A percentile compares a stretch with the other conserved stretches of the same genome.
Conservation (phyloP, 2,329 filamentous ascomycete species). For the Epichloe glyceriae region DNA sequence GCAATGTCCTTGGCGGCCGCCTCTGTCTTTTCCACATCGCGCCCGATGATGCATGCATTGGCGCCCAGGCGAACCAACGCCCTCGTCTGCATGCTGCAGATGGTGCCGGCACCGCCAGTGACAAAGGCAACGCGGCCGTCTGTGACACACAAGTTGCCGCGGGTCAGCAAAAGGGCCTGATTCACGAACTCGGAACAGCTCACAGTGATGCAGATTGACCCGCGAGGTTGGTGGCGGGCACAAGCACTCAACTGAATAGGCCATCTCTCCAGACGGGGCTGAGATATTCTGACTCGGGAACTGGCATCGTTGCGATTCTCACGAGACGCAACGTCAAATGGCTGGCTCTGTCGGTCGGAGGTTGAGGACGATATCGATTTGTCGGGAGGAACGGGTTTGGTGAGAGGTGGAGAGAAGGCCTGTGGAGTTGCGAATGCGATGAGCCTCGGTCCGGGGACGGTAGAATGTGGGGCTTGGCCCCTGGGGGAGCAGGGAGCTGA, state of each 20-base stretch:
- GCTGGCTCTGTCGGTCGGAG: no score
- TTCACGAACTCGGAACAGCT: no score
- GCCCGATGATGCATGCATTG: slow-evolving; percentile 86
- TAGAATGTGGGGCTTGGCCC: background rate
- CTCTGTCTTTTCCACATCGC: slow-evolving; percentile 81
- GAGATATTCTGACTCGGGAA: slow-evolving; percentile 62
- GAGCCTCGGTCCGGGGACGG: background rate
- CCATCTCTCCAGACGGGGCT: slow-evolving; percentile 78
- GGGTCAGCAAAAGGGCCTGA: background rate
- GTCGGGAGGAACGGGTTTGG: no score
- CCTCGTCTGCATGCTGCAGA: slow-evolving; percentile 87
- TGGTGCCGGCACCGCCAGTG: slow-evolving; percentile 84
- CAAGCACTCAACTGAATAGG: slow-evolving; percentile 53
- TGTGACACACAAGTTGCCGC: slow-evolving; percentile 21
- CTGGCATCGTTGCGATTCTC: slow-evolving; percentile 37
- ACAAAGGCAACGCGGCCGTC: slow-evolving; percentile 86
- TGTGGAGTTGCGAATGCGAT: background rate
- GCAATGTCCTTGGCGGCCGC: slow-evolving; percentile 69
- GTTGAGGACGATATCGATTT: no score
- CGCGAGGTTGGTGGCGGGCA: background rate
- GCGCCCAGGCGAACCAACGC: slow-evolving; percentile 85
- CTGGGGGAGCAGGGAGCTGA: background rate
- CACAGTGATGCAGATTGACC: no score
- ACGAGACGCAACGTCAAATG: no score
- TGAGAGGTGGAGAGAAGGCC: no score